Percentiles rank a stretch among this genome's conserved stretches.
Evolutionary conservation across 1,284 basidiomycete genomes (phyloP).

Genomic region (Rhodotorula glutinis): DNA sequence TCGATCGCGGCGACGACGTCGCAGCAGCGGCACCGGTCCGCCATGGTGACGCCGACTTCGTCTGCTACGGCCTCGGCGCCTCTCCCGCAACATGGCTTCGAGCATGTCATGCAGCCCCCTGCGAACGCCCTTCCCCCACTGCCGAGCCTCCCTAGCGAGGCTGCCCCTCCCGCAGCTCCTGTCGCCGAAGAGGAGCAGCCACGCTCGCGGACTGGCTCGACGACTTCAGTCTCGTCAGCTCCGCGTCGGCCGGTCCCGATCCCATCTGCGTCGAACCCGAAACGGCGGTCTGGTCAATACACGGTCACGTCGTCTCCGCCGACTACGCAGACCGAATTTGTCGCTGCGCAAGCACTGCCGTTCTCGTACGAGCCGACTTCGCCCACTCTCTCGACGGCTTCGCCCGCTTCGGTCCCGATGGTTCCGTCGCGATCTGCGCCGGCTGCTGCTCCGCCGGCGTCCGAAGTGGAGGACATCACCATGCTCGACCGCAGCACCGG

Average conservation of each 20-base stretch:
- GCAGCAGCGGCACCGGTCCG: slow-evolving; percentile 48
- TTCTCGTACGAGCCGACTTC: slow-evolving; percentile 34
- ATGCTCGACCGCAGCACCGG: slow-evolving; percentile 16
- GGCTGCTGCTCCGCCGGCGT: not conserved
- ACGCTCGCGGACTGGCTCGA: slow-evolving; percentile 20
- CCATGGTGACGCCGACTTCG: slow-evolving; percentile 49
- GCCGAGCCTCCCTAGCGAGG: too few species aligned
- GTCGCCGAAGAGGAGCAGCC: slow-evolving; percentile 1
- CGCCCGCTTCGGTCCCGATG: slow-evolving; percentile 19
- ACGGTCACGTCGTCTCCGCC: slow-evolving; percentile 23
- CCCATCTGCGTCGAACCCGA: slow-evolving; percentile 12
- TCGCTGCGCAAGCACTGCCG: slow-evolving; percentile 34
- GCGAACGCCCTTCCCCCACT: not conserved
- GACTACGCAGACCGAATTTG: slow-evolving; percentile 30
- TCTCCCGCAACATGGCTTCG: slow-evolving; percentile 26
- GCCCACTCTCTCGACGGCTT: slow-evolving; percentile 7
- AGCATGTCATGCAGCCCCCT: slow-evolving; percentile 12
- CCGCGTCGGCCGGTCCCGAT: slow-evolving; percentile 11
- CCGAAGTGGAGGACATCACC: slow-evolving; percentile 11
- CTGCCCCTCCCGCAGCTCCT: too few species aligned
- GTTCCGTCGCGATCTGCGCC: slow-evolving; percentile 30
- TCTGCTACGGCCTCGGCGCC: slow-evolving; percentile 29
- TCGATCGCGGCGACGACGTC: not conserved
- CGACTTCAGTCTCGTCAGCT: slow-evolving; percentile 13
- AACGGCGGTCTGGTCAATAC: slow-evolving; percentile 27